A percentile compares a stretch with the other conserved stretches of the same genome.
Evolutionary conservation across 1,139 yeast genomes (phyloP).

Genomic region (Pichia cactophila): DNA sequence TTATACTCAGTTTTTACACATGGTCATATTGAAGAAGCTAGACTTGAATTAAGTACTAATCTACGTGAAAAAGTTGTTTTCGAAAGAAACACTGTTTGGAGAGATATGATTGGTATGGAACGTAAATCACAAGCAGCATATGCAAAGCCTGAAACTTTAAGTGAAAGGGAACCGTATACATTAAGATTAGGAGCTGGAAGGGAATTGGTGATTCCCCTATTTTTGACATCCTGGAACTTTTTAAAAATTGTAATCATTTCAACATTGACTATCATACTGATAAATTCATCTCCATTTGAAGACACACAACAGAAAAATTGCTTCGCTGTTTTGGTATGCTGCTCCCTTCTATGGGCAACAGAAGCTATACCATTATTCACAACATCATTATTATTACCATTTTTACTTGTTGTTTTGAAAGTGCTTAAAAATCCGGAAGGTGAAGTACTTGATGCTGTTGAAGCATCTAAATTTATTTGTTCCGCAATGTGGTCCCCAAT

Average conservation of each 20-base stretch:
- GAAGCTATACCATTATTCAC: slow-evolving; percentile 86
- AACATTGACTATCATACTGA: slow-evolving; percentile 36
- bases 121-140: slow-evolving; percentile 55
- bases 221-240: slow-evolving; percentile 14
- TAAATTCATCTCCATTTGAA: slow-evolving; percentile 52
- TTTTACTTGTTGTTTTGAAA: slow-evolving; percentile 64
- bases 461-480: slow-evolving; percentile 70
- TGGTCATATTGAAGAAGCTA: slow-evolving; percentile 46
- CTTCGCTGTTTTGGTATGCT: slow-evolving; percentile 69
- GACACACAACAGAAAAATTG: slow-evolving; percentile 68
- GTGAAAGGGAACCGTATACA: slow-evolving; percentile 15
- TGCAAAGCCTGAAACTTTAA: slow-evolving; percentile 23
- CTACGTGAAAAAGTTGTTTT: slow-evolving; percentile 89
- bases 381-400: slow-evolving; percentile 75
- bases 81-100: slow-evolving; percentile 97
- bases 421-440: slow-evolving; percentile 53
- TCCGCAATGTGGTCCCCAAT: slow-evolving; percentile 94
- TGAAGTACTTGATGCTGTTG: slow-evolving; percentile 51
- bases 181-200: slow-evolving; percentile 24
- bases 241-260: slow-evolving; percentile 41
- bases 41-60: slow-evolving; percentile 63
- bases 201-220: slow-evolving; percentile 18
- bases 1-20: slow-evolving; percentile 40
- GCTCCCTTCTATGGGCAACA: slow-evolving; percentile 88
- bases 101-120: slow-evolving; percentile 87